Evolutionary conservation across 345 rosid genomes (phyloP).

Genomic region (Citrus glauca): DNA sequence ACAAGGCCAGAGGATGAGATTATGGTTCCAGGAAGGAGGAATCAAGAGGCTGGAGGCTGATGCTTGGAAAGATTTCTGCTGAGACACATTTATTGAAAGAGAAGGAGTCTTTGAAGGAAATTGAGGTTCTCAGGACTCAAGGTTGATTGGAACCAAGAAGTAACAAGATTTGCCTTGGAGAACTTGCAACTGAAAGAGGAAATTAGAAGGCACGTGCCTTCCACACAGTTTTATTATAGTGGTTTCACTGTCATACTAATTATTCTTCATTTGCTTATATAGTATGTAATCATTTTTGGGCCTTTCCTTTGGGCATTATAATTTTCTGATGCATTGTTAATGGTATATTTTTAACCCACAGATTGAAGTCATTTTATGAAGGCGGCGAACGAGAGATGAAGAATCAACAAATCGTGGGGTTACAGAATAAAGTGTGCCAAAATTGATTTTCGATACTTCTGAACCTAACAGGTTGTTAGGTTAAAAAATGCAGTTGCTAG

Average conservation of each 20-base stretch:
- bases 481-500: slow-evolving; percentile 60
- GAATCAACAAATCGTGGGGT: slow-evolving; percentile 52
- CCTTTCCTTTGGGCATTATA: background rate
- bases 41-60: slow-evolving; percentile 82
- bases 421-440: slow-evolving; percentile 70
- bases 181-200: slow-evolving; percentile 88
- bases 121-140: slow-evolving; percentile 76
- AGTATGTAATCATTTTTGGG: background rate
- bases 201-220: slow-evolving; percentile 66
- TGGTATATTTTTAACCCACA: slow-evolving; percentile 20
- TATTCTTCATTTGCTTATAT: background rate
- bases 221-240: background rate
- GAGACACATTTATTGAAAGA: slow-evolving; percentile 82
- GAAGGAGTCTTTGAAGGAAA: slow-evolving; percentile 78
- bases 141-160: slow-evolving; percentile 88
- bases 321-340: background rate
- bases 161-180: slow-evolving; percentile 95
- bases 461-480: background rate
- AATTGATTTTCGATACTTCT: background rate
- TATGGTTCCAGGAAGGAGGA: slow-evolving; percentile 84
- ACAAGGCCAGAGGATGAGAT: slow-evolving; percentile 72
- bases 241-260: background rate
- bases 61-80: slow-evolving; percentile 80
- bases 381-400: slow-evolving; percentile 75
- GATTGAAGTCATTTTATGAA: slow-evolving; percentile 71